Evolutionary conservation across 805 yeast genomes (phyloP), one percentile per base, ranked within the genome.

Genomic region (Dipodascus geniculatus): DNA sequence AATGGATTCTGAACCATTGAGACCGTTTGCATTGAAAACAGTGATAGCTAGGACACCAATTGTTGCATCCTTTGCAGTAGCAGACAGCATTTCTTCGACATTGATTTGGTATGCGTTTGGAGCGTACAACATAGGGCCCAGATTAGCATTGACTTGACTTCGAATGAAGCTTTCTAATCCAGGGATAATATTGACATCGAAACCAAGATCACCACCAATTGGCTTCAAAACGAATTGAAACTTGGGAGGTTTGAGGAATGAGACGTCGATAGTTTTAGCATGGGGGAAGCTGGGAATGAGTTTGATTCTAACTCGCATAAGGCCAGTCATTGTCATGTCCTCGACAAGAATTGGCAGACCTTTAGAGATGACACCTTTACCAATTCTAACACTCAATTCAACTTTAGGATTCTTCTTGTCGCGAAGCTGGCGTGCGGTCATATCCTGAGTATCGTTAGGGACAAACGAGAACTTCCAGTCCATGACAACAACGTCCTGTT

Each of bases 51-150:
- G 70, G 31, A 93, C 86, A 71, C 99, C 99, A 60, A 88, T 75
- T 3, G 98, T 84, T 38, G 91, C 80, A 63, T 83, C 83, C 53
- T 80, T 68, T 48, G 91, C 83, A 56, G 81, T 78, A 63, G 96
- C 96, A 20, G 95, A 84, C 61, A 91, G 68, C 65, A 93, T 72
- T 71, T 89, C 96, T 65, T 95, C 96, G 49, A 93, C 78, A 63
- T 95, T 93, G 65, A 93, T 72, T 72, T 93, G 96, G 75, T 90
- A 86, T 2, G 96, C 88, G 58, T 93, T 82, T 14, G 99, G 99
- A 48, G 85, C 76, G 63, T 87, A 85, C 50, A 91, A 65, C 73
- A 93, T 79, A 28, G 97, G 93, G 8, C 98, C 98, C 52, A 80
- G 82, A 69, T 84, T 90, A 65, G 89, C 87, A 63, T 78, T 80